Evolutionary conservation across 768 basidiomycete species (phyloP), one percentile per base, ranked within the genome.

Genomic region (Gautieria morchelliformis): DNA sequence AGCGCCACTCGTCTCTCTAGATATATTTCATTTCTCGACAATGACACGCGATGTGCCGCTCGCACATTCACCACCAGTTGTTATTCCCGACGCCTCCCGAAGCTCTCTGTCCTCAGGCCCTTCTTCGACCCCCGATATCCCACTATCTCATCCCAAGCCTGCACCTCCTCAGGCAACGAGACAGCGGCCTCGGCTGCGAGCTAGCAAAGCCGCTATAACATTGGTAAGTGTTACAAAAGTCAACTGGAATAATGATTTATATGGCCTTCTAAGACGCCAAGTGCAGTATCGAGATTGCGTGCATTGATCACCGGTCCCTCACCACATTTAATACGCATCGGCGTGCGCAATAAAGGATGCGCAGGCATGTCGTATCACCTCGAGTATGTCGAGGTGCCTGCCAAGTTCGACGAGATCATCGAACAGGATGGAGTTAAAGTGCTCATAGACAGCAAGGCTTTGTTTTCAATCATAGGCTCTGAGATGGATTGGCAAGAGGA

Each of bases 401-500:
- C 80, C 5, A 87, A 85, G 70, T 97, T 98, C 64, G 96, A 99
- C 72, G 96, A 98, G 67, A 81, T 97, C 17, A 93, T 98, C 20
- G 84, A 92, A 68, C 96, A 98, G 72, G 93, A 97, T 62, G 95
- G 89, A 1, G 91, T 96, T 24, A 81, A 77, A 62, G 95, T 99
- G 46, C 75, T 98, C 60, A 93, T 98, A 68, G 96, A 99, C 74
- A 87, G 85, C 67, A 97, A 94, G 70, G 96, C 96, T 24, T 72
- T 99, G 61, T 98, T 99, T 69, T 93, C 89, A 58, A 96, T 99
- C 63, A 96, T 99, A 60, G 96, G 96, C 51, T 95, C 92, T 70
- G 89, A 90, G 77, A 99, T 99, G 96, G 93, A 95, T 67, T 99
- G 96, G 96, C 79, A 83, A 59, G 96, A 98, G 73, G 93, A 95